Base-by-base conservation (phyloP, 495 filamentous ascomycete genomes). In the Talaromyces proteolyticus region DNA sequence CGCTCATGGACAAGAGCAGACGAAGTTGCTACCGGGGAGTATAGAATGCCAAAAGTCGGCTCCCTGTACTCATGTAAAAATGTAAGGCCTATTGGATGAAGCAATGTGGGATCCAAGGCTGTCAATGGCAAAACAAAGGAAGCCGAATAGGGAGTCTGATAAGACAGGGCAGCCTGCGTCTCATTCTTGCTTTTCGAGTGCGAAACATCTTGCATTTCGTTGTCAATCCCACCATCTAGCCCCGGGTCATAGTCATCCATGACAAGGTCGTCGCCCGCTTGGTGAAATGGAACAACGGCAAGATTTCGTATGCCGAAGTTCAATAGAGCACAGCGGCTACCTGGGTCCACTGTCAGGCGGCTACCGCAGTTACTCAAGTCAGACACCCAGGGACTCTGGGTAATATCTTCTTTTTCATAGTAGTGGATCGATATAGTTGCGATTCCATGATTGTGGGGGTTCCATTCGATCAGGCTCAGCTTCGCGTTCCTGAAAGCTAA, bases 31-130 rank as follows among this genome's bases (percentile, higher is more conserved):
- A 76, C 67, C 44, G 82, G 81, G 1, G 89, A 85, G 49, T 89
- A 94, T 39, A 98, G 68, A 54, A 98, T 89, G 29, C 93, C 93
- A 68, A 99, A 95, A 1, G 93, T 96, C 21, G 93, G 93, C 67
- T 96, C 93, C 52, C 93, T 85, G 65, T 97, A 99, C 70, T 96
- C 92, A 72, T 96, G 80, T 52, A 99, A 76, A 66, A 99, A 99
- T 36, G 88, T 83, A 57, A 99, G 77, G 57, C 93, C 89, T 63
- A 95, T 85, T 38, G 91, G 89, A 67, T 95, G 85, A 43, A 87
- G 78, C 51, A 97, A 76, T 50, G 78, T 82, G 56, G 91, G 88
- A 58, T 99, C 92, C 64, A 99, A 76, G 56, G 86, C 79, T 47
- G 89, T 85, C 62, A 95, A 71, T 44, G 89, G 84, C 50, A 95